These are phyloP conservation scores for Saturnispora besseyi DNA, from an alignment of 805 yeast genomes.

Conservation along the genomic window DNA sequence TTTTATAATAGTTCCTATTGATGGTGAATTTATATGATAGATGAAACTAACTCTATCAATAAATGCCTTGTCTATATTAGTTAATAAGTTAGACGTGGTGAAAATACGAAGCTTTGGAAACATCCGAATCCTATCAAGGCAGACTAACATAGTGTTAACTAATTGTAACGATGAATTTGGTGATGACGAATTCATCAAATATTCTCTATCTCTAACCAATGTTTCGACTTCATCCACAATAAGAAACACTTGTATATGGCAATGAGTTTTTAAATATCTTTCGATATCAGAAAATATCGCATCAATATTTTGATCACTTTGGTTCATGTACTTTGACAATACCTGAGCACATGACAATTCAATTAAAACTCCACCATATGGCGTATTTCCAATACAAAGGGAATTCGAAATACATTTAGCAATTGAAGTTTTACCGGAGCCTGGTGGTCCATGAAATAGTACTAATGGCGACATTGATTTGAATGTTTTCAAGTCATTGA, in stretches of 20 bases:
- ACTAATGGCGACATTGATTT: conserved; percentile 54
- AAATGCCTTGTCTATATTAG: conserved; percentile 35
- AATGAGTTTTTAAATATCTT: conserved; percentile 24
- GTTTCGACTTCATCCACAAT: conserved; percentile 42
- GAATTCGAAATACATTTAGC: conserved; percentile 70
- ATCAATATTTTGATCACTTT: conserved; percentile 35
- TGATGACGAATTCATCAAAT: conserved; percentile 29
- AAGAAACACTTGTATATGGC: neutral
- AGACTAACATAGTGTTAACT: conserved; percentile 36
- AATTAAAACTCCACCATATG: conserved; percentile 25
- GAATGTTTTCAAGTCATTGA: neutral
- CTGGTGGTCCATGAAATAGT: conserved; percentile 85
- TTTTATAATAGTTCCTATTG: conserved; percentile 8
- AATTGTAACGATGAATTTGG: conserved; percentile 32
- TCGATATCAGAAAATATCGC: conserved; percentile 22
- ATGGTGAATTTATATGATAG: conserved; percentile 30
- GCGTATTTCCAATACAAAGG: neutral
- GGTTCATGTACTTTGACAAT: conserved; percentile 40
- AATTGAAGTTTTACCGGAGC: conserved; percentile 84
- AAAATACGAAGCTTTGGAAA: conserved; percentile 29
- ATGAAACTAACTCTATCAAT: conserved; percentile 34
- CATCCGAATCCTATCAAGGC: conserved; percentile 32
- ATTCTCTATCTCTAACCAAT: conserved; percentile 33
- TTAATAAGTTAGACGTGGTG: conserved; percentile 34
- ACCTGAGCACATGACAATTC: conserved; percentile 36